A percentile compares a stretch with the other conserved stretches of the same genome.
These are phyloP conservation scores for Zygosaccharomyces pseudobailii DNA, from an alignment of 1,139 yeast species.

Conservation along the genomic window DNA sequence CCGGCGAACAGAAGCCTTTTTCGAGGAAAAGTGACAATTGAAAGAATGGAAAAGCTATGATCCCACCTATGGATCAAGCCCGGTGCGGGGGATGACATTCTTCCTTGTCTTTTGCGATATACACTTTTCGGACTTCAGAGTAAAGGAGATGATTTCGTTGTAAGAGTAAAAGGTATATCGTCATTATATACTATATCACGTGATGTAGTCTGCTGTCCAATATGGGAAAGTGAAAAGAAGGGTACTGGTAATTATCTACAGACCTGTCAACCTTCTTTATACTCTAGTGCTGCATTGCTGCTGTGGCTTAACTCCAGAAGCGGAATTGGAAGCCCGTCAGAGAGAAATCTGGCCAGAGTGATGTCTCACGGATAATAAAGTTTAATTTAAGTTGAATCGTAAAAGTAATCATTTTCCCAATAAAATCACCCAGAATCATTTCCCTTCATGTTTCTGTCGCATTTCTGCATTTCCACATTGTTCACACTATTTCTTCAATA, in stretches of 20 bases:
- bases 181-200: not conserved
- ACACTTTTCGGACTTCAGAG: not conserved
- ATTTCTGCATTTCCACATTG: not conserved
- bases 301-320: too few relatives aligned
- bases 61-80: constrained; percentile 69
- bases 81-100: constrained; percentile 11
- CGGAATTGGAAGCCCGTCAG: too few relatives aligned
- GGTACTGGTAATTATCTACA: too few relatives aligned
- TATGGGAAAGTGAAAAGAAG: too few relatives aligned
- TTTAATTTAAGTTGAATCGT: too few relatives aligned
- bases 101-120: not conserved
- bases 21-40: constrained; percentile 62
- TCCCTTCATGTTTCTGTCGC: too few relatives aligned
- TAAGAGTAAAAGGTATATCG: not conserved
- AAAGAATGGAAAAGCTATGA: constrained; percentile 67
- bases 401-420: too few relatives aligned
- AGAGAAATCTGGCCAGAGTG: too few relatives aligned
- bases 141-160: not conserved
- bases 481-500: not conserved
- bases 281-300: too few relatives aligned
- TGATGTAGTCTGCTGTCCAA: not conserved
- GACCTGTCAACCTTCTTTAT: too few relatives aligned
- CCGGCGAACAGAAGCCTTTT: constrained; percentile 73
- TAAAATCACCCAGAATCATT: too few relatives aligned
- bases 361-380: too few relatives aligned